Conservation (phyloP, 2,329 filamentous ascomycete species). For the Epichloe baconii region DNA sequence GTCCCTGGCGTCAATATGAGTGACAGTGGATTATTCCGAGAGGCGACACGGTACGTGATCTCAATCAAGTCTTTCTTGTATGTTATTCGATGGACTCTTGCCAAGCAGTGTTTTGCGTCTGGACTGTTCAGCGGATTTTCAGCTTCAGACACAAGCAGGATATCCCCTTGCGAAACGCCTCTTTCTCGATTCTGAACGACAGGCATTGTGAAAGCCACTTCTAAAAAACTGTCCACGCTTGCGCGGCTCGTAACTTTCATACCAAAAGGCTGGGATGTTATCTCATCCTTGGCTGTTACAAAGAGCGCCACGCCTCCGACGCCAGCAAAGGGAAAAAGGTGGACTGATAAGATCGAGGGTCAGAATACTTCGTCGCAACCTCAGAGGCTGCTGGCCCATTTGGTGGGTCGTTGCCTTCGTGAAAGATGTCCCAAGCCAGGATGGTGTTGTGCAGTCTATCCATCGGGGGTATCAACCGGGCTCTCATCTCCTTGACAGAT, state of each 20-base stretch:
- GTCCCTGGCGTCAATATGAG: constrained; percentile 54
- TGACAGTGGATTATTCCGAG: constrained; percentile 47
- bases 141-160: constrained; percentile 70
- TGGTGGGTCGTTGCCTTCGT: constrained; percentile 75
- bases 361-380: constrained; percentile 66
- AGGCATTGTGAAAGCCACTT: constrained; percentile 76
- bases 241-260: constrained; percentile 80
- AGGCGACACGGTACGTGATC: constrained; percentile 72
- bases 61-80: constrained; percentile 74
- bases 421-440: constrained; percentile 90
- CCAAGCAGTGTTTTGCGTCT: constrained; percentile 66
- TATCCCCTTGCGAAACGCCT: constrained; percentile 69
- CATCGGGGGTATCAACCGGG: constrained; percentile 80
- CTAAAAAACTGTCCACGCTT: constrained; percentile 84
- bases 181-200: constrained; percentile 57
- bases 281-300: constrained; percentile 78
- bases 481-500: constrained; percentile 86
- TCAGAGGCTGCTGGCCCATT: constrained; percentile 57
- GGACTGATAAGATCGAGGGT: constrained; percentile 67
- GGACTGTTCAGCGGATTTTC: constrained; percentile 54
- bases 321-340: constrained; percentile 86
- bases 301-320: constrained; percentile 92
- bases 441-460: constrained; percentile 74
- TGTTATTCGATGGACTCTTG: constrained; percentile 66
- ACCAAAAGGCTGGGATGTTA: constrained; percentile 66